Conservation (phyloP, 306 rosid genomes). For the Sicyos baderoa region DNA sequence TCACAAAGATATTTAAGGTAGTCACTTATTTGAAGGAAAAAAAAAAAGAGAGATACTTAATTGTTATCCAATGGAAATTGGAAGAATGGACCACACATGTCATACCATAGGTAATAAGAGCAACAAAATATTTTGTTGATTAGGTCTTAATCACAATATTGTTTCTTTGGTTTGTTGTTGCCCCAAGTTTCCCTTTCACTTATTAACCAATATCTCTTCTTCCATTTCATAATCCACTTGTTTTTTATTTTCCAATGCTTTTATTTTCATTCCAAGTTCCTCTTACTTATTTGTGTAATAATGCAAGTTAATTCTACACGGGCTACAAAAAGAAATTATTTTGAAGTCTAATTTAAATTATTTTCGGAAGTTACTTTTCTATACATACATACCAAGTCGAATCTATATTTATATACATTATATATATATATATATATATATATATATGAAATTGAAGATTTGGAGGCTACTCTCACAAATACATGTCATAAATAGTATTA, state of each 20-base stretch:
- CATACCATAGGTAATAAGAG: conserved; percentile 5
- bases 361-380: too few relatives aligned
- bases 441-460: too few relatives aligned
- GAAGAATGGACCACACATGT: conserved; percentile 1
- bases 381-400: too few relatives aligned
- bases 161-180: conserved; percentile 14
- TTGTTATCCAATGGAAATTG: not conserved
- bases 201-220: not conserved
- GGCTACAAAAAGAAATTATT: too few relatives aligned
- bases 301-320: too few relatives aligned
- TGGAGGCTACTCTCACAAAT: too few relatives aligned
- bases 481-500: too few relatives aligned
- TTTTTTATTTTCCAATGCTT: not conserved
- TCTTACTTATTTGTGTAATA: not conserved
- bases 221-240: conserved; percentile 12
- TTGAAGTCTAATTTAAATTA: not conserved
- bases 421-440: too few relatives aligned
- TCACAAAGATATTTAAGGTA: too few relatives aligned
- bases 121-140: conserved; percentile 6
- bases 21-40: too few relatives aligned
- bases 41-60: not conserved
- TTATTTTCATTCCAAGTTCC: not conserved
- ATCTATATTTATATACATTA: too few relatives aligned
- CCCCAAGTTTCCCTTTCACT: conserved; percentile 4
- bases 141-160: conserved; percentile 13